A percentile compares a stretch with the other conserved stretches of the same genome.
Evolutionary conservation across 1,284 basidiomycete genomes (phyloP).

Genomic region (Ceratobasidium sp.): DNA sequence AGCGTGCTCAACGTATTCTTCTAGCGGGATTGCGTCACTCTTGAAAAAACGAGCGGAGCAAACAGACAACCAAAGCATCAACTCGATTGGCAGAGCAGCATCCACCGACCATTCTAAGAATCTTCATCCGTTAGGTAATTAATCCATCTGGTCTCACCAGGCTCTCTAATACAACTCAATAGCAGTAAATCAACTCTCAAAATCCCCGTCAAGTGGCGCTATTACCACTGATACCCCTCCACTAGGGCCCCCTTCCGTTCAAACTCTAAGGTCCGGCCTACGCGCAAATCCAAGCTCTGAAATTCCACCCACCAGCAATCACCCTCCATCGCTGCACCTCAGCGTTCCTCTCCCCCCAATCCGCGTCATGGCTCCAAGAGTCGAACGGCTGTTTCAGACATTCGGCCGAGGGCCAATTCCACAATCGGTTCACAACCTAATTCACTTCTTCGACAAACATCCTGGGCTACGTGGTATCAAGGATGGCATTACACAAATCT

Average conservation of each 20-base stretch:
- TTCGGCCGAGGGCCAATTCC: conserved; percentile 37
- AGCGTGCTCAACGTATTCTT: background rate
- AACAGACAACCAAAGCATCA: background rate
- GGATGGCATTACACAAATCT: conserved; percentile 59
- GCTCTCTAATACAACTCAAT: background rate
- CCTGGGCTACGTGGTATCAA: conserved; percentile 56
- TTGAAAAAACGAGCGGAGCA: conserved; percentile 50
- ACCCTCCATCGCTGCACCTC: conserved; percentile 31
- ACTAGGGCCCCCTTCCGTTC: background rate
- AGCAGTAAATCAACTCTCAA: background rate
- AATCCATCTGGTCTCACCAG: no score
- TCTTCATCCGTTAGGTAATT: no score
- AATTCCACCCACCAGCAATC: background rate
- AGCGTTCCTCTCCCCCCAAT: conserved; percentile 34
- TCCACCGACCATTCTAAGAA: background rate
- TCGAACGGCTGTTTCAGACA: conserved; percentile 25
- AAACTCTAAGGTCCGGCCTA: background rate
- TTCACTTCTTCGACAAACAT: conserved; percentile 56
- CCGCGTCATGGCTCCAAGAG: conserved; percentile 34
- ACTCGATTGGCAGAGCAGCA: background rate
- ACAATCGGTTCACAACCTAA: conserved; percentile 42
- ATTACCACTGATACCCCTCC: conserved; percentile 42
- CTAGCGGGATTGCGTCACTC: conserved; percentile 60
- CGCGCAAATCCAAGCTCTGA: background rate
- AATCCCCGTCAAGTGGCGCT: conserved; percentile 40